Evolutionary conservation across 2,329 filamentous ascomycete genomes (phyloP).

Genomic region (Calonectria hongkongensis): DNA sequence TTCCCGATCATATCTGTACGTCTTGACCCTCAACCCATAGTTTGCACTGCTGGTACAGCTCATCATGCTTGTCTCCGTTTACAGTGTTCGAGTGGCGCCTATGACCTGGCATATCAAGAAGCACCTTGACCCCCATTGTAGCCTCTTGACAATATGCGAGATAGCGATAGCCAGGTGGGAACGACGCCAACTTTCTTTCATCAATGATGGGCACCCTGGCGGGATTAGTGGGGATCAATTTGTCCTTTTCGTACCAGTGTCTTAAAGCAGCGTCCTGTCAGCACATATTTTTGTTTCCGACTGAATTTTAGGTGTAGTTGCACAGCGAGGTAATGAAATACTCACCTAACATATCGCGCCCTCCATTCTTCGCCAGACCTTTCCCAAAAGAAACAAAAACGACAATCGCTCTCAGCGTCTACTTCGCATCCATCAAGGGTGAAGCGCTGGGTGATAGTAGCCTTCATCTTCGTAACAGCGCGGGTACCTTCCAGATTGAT

Average conservation of each 20-base stretch:
- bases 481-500: neutral
- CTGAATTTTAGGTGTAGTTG: too few species aligned
- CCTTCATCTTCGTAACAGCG: conserved; percentile 5
- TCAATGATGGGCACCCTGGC: neutral
- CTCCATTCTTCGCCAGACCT: neutral
- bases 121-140: neutral
- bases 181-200: neutral
- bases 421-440: neutral
- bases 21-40: neutral
- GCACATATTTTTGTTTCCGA: neutral
- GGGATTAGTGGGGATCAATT: neutral
- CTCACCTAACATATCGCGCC: neutral
- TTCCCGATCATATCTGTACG: neutral
- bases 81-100: neutral
- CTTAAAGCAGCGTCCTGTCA: neutral
- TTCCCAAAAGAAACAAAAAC: neutral
- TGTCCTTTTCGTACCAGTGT: conserved; percentile 7
- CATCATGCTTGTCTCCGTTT: neutral
- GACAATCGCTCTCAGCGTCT: neutral
- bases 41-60: neutral
- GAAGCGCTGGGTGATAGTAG: neutral
- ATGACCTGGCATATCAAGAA: neutral
- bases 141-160: neutral
- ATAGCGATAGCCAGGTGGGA: neutral
- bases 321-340: neutral